Evolutionary conservation across 352 stramenopile genomes (phyloP).

Genomic region (Globisporangium viniferum): DNA sequence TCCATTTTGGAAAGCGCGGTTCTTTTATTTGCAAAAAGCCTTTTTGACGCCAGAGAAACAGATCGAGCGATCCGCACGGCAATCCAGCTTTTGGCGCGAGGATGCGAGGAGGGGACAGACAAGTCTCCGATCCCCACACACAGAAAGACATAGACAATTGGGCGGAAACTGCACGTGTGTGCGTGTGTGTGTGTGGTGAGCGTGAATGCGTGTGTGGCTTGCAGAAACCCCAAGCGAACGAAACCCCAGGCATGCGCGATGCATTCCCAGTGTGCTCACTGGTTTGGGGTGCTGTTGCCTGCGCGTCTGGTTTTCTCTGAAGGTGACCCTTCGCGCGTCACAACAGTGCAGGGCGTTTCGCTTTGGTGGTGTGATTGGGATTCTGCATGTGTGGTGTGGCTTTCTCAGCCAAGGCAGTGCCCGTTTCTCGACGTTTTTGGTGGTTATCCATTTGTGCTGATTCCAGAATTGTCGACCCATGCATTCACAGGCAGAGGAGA

Average conservation of each 20-base stretch:
- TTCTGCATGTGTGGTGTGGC: too few species aligned
- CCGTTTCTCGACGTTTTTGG: not conserved
- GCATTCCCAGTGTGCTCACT: not conserved
- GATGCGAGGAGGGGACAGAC: not conserved
- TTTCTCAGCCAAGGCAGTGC: not conserved
- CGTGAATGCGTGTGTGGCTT: not conserved
- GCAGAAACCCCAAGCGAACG: not conserved
- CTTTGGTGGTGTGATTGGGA: too few species aligned
- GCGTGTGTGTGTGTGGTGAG: not conserved
- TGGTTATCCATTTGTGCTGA: not conserved
- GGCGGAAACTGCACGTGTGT: not conserved
- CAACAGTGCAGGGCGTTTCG: not conserved
- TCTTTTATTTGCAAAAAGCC: not conserved
- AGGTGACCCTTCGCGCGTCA: constrained; percentile 5
- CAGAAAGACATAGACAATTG: not conserved
- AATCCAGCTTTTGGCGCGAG: not conserved
- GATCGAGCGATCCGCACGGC: not conserved
- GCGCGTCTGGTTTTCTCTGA: not conserved
- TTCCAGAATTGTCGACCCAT: not conserved
- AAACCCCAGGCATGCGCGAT: not conserved
- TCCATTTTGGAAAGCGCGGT: not conserved
- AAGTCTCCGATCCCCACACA: not conserved
- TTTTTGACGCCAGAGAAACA: not conserved
- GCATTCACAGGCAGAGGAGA: not conserved
- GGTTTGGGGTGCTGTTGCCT: not conserved